A percentile compares a stretch with the other conserved stretches of the same genome.
These are phyloP conservation scores for Talaromyces islandicus DNA, from an alignment of 2,329 filamentous ascomycete genomes.

Conservation along the genomic window DNA sequence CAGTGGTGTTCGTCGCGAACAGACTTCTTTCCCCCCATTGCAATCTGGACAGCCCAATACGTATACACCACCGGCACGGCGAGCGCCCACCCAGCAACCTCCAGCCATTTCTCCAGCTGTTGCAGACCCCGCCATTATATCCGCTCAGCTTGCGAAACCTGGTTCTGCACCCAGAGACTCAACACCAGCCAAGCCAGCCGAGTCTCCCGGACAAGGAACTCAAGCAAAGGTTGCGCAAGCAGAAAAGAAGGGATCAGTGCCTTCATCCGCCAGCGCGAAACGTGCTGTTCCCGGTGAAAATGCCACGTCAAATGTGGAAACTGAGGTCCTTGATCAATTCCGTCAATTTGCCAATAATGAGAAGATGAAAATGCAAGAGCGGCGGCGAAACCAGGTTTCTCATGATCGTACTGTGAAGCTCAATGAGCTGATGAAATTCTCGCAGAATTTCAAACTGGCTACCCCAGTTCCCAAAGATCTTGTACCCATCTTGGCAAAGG, in stretches of 20 bases:
- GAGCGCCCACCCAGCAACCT: constrained; percentile 62
- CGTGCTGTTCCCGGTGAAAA: constrained; percentile 41
- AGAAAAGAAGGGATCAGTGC: constrained; percentile 1
- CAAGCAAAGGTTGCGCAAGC: constrained; percentile 2
- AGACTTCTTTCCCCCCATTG: constrained; percentile 58
- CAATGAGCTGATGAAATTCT: constrained; percentile 92
- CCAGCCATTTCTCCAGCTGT: constrained; percentile 69
- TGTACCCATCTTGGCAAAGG: constrained; percentile 92
- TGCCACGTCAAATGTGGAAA: constrained; percentile 55
- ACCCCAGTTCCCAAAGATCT: constrained; percentile 88
- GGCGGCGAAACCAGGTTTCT: constrained; percentile 48
- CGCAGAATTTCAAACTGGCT: constrained; percentile 85
- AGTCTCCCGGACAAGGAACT: constrained; percentile 2
- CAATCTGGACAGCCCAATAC: constrained; percentile 57
- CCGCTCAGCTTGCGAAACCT: constrained; percentile 57
- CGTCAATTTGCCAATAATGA: constrained; percentile 58
- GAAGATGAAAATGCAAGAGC: constrained; percentile 55
- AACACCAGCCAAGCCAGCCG: constrained; percentile 21
- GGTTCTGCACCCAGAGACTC: constrained; percentile 16
- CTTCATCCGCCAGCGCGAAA: constrained; percentile 4
- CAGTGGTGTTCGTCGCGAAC: constrained; percentile 78
- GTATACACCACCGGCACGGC: constrained; percentile 85
- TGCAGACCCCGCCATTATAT: constrained; percentile 85
- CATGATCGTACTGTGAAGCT: constrained; percentile 87
- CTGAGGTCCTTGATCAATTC: constrained; percentile 57